Evolutionary conservation across 2,329 filamentous ascomycete species (phyloP).

Genomic region (Sporothrix variecibatus): DNA sequence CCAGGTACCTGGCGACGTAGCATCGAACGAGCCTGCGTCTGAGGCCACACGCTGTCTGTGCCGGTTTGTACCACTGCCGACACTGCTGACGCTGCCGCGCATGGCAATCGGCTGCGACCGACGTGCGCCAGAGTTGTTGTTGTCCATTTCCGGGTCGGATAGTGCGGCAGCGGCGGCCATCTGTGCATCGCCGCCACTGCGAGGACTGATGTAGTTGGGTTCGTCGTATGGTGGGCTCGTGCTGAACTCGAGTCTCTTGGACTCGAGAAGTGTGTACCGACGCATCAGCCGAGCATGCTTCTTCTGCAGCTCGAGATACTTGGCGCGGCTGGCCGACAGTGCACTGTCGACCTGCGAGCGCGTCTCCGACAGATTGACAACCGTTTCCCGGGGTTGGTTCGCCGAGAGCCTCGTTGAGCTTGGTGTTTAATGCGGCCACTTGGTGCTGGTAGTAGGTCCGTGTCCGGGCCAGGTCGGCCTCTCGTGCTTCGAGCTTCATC

Average conservation of each 20-base stretch:
- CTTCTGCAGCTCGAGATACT: constrained; percentile 56
- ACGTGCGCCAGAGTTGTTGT: constrained; percentile 43
- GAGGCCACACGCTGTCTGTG: constrained; percentile 47
- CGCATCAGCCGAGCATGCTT: constrained; percentile 52
- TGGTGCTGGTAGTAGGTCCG: constrained; percentile 51
- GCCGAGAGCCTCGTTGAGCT: constrained; percentile 45
- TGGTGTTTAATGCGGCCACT: constrained; percentile 49
- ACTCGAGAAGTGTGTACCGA: constrained; percentile 56
- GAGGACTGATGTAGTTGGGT: background rate
- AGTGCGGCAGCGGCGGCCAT: constrained; percentile 4
- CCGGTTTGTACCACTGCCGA: background rate
- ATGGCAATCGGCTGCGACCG: constrained; percentile 42
- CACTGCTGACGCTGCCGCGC: constrained; percentile 14
- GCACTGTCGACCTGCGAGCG: constrained; percentile 47
- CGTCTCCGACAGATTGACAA: constrained; percentile 35
- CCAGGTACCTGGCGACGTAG: constrained; percentile 7
- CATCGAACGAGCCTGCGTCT: constrained; percentile 47
- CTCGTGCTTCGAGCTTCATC: constrained; percentile 56
- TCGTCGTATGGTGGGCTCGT: constrained; percentile 19
- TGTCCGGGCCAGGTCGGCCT: constrained; percentile 49
- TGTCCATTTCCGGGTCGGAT: constrained; percentile 41
- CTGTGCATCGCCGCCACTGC: constrained; percentile 21
- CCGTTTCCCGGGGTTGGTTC: constrained; percentile 25
- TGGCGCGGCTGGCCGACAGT: constrained; percentile 54
- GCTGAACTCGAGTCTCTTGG: constrained; percentile 25